phyloP scores from a whole-genome alignment of 2,329 filamentous ascomycete genomes.

The Myriosclerotinia scirpicola region DNA sequence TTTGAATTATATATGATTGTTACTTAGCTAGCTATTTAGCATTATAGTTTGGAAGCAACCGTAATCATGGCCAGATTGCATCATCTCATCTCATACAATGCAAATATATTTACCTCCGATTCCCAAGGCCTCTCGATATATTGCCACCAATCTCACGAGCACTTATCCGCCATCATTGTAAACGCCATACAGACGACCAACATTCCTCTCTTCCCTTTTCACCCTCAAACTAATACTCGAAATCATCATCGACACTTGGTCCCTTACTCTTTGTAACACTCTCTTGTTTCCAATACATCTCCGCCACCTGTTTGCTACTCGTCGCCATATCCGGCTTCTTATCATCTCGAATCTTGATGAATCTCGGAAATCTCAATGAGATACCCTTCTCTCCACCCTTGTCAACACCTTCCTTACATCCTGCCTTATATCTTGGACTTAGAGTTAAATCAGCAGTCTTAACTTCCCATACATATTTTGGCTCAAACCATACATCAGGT shows the following conservation, averaged over 20 bases:
- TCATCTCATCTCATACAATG: neutral
- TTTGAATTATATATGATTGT: neutral
- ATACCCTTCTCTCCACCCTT: conserved; percentile 73
- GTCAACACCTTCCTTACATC: conserved; percentile 75
- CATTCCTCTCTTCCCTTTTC: neutral
- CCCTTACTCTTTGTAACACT: conserved; percentile 79
- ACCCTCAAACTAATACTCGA: conserved; percentile 70
- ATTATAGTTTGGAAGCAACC: neutral
- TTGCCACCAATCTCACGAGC: neutral
- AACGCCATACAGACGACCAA: neutral
- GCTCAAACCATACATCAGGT: conserved; percentile 98
- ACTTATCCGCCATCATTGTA: neutral
- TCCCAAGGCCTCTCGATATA: neutral
- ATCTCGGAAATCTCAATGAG: conserved; percentile 85
- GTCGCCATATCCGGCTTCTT: conserved; percentile 95
- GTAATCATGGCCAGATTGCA: neutral
- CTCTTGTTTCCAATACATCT: conserved; percentile 97
- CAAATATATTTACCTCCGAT: neutral
- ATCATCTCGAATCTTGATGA: conserved; percentile 88
- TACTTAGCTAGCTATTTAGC: neutral
- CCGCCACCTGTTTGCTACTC: conserved; percentile 78
- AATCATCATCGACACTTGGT: conserved; percentile 89
- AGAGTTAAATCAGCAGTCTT: conserved; percentile 94
- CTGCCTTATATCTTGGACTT: conserved; percentile 91
- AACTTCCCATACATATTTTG: conserved; percentile 93